phyloP scores from a whole-genome alignment of 768 basidiomycete species.

The Cyclocybe aegerita region DNA sequence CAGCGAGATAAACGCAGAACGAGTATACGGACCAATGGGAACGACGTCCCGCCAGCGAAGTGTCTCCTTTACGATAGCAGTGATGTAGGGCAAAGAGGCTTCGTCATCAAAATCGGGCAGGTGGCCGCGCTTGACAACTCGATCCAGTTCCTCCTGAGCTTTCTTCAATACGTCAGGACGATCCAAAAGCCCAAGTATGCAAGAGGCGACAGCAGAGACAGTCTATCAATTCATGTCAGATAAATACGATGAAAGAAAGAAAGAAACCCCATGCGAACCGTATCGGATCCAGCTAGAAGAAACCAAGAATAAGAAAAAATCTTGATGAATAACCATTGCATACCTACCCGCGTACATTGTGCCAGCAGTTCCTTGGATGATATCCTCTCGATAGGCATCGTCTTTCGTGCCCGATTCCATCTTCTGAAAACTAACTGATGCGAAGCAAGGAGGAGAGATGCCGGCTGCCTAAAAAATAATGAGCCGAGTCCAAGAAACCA shows the following conservation, averaged over 20 bases:
- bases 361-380: constrained; percentile 36
- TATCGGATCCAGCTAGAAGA: constrained; percentile 19
- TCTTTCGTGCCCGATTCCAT: constrained; percentile 22
- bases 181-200: constrained; percentile 31
- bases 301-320: constrained; percentile 26
- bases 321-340: constrained; percentile 13
- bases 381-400: constrained; percentile 14
- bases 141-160: constrained; percentile 36
- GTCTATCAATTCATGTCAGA: too few relatives aligned
- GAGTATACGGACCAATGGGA: constrained; percentile 23
- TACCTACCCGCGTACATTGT: constrained; percentile 31
- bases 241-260: too few relatives aligned
- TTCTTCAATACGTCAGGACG: constrained; percentile 29
- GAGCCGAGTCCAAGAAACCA: background rate
- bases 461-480: constrained; percentile 5
- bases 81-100: constrained; percentile 29
- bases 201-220: constrained; percentile 25
- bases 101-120: constrained; percentile 32
- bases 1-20: background rate
- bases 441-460: constrained; percentile 17
- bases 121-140: constrained; percentile 27
- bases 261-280: constrained; percentile 5
- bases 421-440: constrained; percentile 20
- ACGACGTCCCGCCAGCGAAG: constrained; percentile 31
- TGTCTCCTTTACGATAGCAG: constrained; percentile 29